Percentiles rank a stretch among this genome's conserved stretches.
Evolutionary conservation across 202 grass and related monocot genomes (phyloP).

Genomic region (Dendrocalamus latiflorus): DNA sequence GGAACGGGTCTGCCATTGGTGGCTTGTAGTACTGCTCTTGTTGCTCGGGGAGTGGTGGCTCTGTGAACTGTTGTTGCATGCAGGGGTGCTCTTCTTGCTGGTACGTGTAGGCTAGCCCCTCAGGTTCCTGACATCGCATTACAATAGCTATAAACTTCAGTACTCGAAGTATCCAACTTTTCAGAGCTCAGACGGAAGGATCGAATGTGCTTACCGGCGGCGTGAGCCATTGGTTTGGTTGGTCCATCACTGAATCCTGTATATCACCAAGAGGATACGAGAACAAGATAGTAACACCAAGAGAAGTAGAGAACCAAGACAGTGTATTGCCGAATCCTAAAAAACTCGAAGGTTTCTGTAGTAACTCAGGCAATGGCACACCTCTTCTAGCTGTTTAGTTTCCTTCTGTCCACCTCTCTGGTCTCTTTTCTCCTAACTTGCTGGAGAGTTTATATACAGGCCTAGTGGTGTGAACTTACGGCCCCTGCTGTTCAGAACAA

Average conservation of each 20-base stretch:
- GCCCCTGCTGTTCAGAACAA: constrained; percentile 10
- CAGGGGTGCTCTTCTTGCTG: constrained; percentile 22
- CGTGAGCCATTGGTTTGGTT: constrained; percentile 37
- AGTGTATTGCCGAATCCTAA: not conserved
- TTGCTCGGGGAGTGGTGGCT: not conserved
- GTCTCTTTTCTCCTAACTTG: not conserved
- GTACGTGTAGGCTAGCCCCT: constrained; percentile 41
- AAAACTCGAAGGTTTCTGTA: not conserved
- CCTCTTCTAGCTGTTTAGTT: not conserved
- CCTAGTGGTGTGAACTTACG: constrained; percentile 26
- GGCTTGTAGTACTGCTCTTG: constrained; percentile 30
- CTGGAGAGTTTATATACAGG: constrained; percentile 11
- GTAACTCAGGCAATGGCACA: not conserved
- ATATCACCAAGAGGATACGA: not conserved
- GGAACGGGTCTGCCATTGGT: not conserved
- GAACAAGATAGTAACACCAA: not conserved
- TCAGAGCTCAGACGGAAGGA: not conserved
- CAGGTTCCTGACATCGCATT: constrained; percentile 16
- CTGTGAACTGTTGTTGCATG: constrained; percentile 25
- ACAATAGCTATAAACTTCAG: not conserved
- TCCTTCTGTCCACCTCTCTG: not conserved
- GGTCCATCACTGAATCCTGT: constrained; percentile 28
- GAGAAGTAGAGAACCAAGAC: not conserved
- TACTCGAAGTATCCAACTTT: not conserved
- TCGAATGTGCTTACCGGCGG: constrained; percentile 28